phyloP scores from a whole-genome alignment of 805 yeast species.

The Ogataea glucozyma region DNA sequence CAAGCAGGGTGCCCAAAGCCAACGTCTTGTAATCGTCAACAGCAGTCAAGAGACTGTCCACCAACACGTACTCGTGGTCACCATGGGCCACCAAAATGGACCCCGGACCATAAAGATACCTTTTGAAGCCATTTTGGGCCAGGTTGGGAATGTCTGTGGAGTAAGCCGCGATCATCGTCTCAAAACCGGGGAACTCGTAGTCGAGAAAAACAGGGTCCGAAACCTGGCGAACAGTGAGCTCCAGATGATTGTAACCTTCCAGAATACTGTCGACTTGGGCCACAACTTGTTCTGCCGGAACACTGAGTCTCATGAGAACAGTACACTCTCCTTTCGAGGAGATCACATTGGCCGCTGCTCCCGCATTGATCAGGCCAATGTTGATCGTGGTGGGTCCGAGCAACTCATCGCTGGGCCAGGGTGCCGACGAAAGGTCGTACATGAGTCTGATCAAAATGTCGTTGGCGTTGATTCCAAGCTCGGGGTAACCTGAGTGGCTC shows the following conservation, averaged over 20 bases:
- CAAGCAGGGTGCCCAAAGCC: conserved; percentile 32
- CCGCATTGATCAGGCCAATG: conserved; percentile 57
- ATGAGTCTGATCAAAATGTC: conserved; percentile 54
- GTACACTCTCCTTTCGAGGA: conserved; percentile 58
- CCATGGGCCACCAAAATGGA: conserved; percentile 61
- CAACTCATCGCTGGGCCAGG: conserved; percentile 51
- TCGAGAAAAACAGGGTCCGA: conserved; percentile 51
- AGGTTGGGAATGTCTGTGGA: conserved; percentile 50
- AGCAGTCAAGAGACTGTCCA: conserved; percentile 47
- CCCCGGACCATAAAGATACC: conserved; percentile 70
- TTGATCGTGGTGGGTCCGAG: conserved; percentile 66
- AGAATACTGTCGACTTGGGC: conserved; percentile 38
- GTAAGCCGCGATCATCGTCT: conserved; percentile 38
- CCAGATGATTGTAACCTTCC: conserved; percentile 25
- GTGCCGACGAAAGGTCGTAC: conserved; percentile 42
- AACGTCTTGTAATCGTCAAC: conserved; percentile 54
- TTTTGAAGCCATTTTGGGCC: conserved; percentile 35
- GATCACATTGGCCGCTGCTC: conserved; percentile 66
- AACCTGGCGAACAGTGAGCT: conserved; percentile 14
- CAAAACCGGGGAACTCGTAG: conserved; percentile 66
- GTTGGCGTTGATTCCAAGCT: conserved; percentile 64
- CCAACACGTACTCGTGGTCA: conserved; percentile 52
- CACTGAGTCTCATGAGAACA: conserved; percentile 55
- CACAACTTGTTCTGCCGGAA: conserved; percentile 41
- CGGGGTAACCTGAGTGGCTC: conserved; percentile 70